Base-by-base conservation (phyloP, 2,329 filamentous ascomycete species). In the Pyrenophora teres region DNA sequence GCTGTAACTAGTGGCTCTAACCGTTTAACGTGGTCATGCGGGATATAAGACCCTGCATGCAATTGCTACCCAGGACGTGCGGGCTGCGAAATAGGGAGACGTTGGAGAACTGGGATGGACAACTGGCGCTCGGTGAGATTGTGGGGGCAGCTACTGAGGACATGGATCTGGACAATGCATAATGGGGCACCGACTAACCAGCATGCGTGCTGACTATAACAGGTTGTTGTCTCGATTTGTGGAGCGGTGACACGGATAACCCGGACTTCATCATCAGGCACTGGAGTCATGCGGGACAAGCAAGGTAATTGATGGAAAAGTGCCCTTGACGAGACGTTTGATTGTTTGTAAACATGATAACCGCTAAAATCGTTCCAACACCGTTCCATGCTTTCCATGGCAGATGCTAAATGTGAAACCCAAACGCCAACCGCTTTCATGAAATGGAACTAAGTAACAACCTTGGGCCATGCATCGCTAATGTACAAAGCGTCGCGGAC, bases 321-420 rank as follows among this genome's bases (percentile, higher is more conserved):
- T 39, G 27, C 40, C 33, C 13, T 18, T 4, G 30, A 40, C 13
- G 45, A 52, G 50, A 49, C 30, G 4, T 31, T 43, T 16, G 36
- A 44, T 53, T 53, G 40, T 32, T 50, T 44, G 27, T 41, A 37
- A 44, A 40, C 2, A 9, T 32, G 36, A 48, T 45, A 41, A 50
- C 21, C 46, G 40, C 46, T 53, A 49, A 49, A 31, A 37, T 40
- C 10, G 9, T 41, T 40, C 36, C 23, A 50, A 50, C 40, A 50
- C 49, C 50, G 35, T 27, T 13, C 25, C 15, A 21, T 53, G 35
- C 31, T 32, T 37, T 30, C 39, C 36, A 18, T 36, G 50, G 46
- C 45, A 30, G 45, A 44, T 49, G 30, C 50, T 39, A 25, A 25
- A n/a, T 32, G n/a, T 21, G 8, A 37, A 50, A 27, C 50, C 37